Percentiles rank a stretch among this genome's conserved stretches.
These are phyloP conservation scores for Suhomyces canberraensis DNA, from an alignment of 805 yeast species.

Conservation along the genomic window DNA sequence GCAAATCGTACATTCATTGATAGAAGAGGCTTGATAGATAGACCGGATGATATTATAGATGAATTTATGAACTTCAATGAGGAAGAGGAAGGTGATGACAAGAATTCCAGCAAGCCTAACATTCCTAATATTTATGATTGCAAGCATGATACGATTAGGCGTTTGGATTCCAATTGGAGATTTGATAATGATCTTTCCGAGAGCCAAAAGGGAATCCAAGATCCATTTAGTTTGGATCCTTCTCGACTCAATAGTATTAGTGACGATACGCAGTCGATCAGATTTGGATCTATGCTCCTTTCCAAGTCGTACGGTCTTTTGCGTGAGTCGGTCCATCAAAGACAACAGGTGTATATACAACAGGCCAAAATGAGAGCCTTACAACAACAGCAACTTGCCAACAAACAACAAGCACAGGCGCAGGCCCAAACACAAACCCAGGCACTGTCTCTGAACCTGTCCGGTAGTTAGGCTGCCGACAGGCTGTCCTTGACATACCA, in stretches of 20 bases:
- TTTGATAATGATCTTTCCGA: slow-evolving; percentile 58
- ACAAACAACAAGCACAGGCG: slow-evolving; percentile 9
- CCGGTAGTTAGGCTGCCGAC: no score
- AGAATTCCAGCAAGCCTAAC: slow-evolving; percentile 3
- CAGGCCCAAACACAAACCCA: slow-evolving; percentile 4
- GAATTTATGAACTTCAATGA: slow-evolving; percentile 42
- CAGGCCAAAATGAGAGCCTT: slow-evolving; percentile 45
- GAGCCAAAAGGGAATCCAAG: slow-evolving; percentile 30
- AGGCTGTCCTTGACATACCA: no score
- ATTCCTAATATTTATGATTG: slow-evolving; percentile 41
- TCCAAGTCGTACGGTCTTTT: slow-evolving; percentile 81
- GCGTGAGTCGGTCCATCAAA: slow-evolving; percentile 69
- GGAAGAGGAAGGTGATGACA: slow-evolving; percentile 15
- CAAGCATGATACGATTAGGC: slow-evolving; percentile 39
- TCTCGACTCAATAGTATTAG: slow-evolving; percentile 78
- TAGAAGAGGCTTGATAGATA: slow-evolving; percentile 52
- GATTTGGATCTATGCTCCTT: slow-evolving; percentile 88
- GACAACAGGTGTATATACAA: slow-evolving; percentile 52
- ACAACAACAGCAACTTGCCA: slow-evolving; percentile 36
- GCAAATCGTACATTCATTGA: slow-evolving; percentile 70
- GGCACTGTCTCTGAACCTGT: neutral
- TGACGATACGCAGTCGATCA: slow-evolving; percentile 80
- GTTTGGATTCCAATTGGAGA: slow-evolving; percentile 63
- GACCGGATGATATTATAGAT: slow-evolving; percentile 33
- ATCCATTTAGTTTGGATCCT: slow-evolving; percentile 72